Conservation (phyloP, 2,329 filamentous ascomycete genomes). For the Fusarium piperis region DNA sequence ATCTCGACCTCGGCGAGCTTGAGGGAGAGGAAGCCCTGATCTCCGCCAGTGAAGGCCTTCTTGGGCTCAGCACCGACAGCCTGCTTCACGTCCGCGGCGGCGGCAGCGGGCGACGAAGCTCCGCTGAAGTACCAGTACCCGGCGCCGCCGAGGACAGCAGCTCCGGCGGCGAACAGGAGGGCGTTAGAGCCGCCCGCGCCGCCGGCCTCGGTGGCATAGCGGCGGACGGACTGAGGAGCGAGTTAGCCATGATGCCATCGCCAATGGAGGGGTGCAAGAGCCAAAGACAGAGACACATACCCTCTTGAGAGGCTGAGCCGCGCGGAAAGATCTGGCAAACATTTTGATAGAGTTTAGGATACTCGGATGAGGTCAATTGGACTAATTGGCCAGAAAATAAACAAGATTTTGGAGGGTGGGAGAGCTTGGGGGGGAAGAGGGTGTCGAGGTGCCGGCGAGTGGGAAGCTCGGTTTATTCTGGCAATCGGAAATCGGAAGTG, state of each 20-base stretch:
- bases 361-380: conserved; percentile 35
- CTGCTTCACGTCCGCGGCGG: conserved; percentile 62
- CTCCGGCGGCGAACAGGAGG: conserved; percentile 69
- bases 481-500: conserved; percentile 17
- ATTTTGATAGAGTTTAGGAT: conserved; percentile 55
- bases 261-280: neutral
- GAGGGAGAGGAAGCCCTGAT: conserved; percentile 88
- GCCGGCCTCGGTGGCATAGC: conserved; percentile 74
- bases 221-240: conserved; percentile 59
- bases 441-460: conserved; percentile 14
- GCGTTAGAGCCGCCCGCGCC: conserved; percentile 66
- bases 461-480: conserved; percentile 2
- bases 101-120: conserved; percentile 62
- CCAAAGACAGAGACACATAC: too few relatives aligned
- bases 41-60: conserved; percentile 77
- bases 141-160: conserved; percentile 65
- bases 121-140: conserved; percentile 66
- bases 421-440: conserved; percentile 19
- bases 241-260: conserved; percentile 32
- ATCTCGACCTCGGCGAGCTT: conserved; percentile 80
- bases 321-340: conserved; percentile 75
- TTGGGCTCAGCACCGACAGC: conserved; percentile 64
- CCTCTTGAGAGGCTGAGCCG: conserved; percentile 71
- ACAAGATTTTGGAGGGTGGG: conserved; percentile 8
- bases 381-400: conserved; percentile 28